Evolutionary conservation across 2,329 filamentous ascomycete species (phyloP), one percentile per base, ranked within the genome.

Genomic region (Pyricularia pennisetigena): DNA sequence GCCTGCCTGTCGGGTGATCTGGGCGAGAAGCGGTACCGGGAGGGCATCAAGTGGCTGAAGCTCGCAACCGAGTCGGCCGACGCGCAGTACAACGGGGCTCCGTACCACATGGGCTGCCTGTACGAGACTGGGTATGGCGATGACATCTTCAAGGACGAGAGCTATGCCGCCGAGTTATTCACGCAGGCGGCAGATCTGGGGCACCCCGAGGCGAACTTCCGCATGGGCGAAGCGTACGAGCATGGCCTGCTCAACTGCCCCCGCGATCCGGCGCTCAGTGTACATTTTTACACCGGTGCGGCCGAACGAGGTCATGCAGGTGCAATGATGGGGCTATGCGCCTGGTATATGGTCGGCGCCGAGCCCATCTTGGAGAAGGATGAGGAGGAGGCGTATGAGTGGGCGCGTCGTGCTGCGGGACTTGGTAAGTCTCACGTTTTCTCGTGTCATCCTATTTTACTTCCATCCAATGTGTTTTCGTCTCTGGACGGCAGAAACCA

Each of bases 321-420:
- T 65, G 94, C 93, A 65, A 98, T 98, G 93, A 97, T 99, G 94
- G 94, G 94, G 4, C 83, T 99, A 9, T 99, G 95, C 79, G 95
- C 95, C 12, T 99, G 95, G 95, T 99, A 98, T 78, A 91, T 98
- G 85, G 91, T 98, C 59, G 95, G 95, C 12, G 95, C 95, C 1
- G 91, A 94, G 72, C 93, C 94, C 0, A 88, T 98, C 16, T 81
- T 99, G 26, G 94, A 97, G 70, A 97, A 95, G 79, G 94, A 99
- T 74, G 94, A 98, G 77, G 90, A 90, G 72, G 95, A 99, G 78
- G 95, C 95, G 10, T 98, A 96, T 75, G 94, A 97, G 77, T 99
- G 95, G 95, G 94, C 95, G 20, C 88, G 88, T 74, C 89, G 90
- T 74, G 92, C 95, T 68, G 94, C 94, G 35, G 90, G 95, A 70